Conservation (phyloP, 2,329 filamentous ascomycete genomes). For the Trichoderma arundinaceum region DNA sequence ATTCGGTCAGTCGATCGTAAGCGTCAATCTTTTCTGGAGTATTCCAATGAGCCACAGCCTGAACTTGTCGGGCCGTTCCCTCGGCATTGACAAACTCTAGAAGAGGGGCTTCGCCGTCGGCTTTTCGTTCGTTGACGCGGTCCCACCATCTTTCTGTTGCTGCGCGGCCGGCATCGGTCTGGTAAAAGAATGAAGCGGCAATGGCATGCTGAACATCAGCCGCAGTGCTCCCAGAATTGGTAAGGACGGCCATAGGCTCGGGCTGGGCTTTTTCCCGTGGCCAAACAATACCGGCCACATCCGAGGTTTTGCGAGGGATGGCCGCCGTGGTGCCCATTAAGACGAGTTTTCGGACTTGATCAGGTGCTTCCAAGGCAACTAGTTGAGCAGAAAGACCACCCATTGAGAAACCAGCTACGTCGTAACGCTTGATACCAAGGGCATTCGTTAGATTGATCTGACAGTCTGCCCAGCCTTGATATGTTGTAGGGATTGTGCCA, state of each 20-base stretch:
- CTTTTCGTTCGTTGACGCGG: slow-evolving; percentile 2
- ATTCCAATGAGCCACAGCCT: background rate
- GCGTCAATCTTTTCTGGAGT: background rate
- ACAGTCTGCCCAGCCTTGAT: background rate
- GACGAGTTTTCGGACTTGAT: background rate
- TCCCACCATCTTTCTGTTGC: background rate
- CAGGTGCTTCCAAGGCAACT: background rate
- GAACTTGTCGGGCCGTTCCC: background rate
- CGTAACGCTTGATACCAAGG: background rate
- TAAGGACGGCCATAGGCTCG: background rate
- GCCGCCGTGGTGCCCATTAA: background rate
- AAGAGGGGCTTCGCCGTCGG: background rate
- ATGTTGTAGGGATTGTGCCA: background rate
- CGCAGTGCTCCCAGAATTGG: background rate
- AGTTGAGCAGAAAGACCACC: background rate
- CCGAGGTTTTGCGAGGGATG: background rate
- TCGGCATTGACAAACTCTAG: background rate
- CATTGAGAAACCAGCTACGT: background rate
- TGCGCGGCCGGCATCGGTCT: background rate
- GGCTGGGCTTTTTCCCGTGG: background rate
- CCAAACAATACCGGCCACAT: background rate
- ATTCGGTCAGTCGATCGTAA: slow-evolving; percentile 42
- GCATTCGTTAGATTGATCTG: background rate
- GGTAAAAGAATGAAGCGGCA: background rate
- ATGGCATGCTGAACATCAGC: background rate